A percentile compares a stretch with the other conserved stretches of the same genome.
Conservation (phyloP, 169 alveolate genomes). For the Eimeria acervulina region DNA sequence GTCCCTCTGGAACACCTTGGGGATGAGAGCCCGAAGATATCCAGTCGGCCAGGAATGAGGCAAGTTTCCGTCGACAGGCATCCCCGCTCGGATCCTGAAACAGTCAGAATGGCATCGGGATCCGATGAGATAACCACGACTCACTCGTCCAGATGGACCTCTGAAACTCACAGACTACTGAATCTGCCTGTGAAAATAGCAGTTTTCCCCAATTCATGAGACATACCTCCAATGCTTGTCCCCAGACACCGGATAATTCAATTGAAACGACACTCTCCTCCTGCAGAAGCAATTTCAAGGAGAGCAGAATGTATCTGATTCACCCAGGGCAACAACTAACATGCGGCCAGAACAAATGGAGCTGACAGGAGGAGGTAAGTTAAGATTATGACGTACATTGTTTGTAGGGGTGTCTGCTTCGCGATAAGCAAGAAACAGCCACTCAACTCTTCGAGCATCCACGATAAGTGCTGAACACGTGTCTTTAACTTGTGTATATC, state of each 20-base stretch:
- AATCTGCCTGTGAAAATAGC: too few relatives aligned
- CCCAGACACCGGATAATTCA: not conserved
- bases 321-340: not conserved
- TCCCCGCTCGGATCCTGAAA: slow-evolving; percentile 19
- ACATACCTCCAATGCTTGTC: not conserved
- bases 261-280: not conserved
- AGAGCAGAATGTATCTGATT: not conserved
- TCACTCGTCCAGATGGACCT: not conserved
- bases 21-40: not conserved
- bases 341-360: not conserved
- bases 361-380: not conserved
- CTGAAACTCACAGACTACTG: not conserved
- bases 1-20: not conserved
- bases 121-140: not conserved
- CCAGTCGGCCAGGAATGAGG: slow-evolving; percentile 52
- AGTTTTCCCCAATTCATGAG: not conserved
- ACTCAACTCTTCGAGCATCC: slow-evolving; percentile 58
- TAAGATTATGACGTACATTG: not conserved
- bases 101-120: not conserved
- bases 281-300: not conserved
- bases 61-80: slow-evolving; percentile 26
- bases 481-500: not conserved
- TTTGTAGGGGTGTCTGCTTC: slow-evolving; percentile 30
- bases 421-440: slow-evolving; percentile 60
- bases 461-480: not conserved